These are phyloP conservation scores for Xylaria arbuscula DNA, from an alignment of 2,329 filamentous ascomycete genomes.

Conservation along the genomic window DNA sequence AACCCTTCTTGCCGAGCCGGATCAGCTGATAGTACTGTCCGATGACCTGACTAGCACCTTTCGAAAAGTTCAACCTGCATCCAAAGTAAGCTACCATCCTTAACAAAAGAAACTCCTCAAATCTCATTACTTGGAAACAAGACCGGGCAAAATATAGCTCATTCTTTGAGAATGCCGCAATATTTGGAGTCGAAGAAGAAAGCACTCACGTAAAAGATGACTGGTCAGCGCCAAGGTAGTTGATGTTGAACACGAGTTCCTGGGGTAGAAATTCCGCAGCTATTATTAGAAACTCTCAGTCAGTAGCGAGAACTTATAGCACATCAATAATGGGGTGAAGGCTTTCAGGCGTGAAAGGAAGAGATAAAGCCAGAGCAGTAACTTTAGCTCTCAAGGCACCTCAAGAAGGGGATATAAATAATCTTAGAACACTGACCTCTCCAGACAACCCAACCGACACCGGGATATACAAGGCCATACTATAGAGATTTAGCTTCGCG, in stretches of 20 bases:
- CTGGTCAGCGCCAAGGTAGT: slow-evolving; percentile 96
- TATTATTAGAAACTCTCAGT: slow-evolving; percentile 3
- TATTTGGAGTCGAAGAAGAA: too few species aligned
- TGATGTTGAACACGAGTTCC: slow-evolving; percentile 98
- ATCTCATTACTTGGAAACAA: too few species aligned
- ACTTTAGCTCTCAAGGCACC: background rate
- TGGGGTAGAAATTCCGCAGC: slow-evolving; percentile 82
- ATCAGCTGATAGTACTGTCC: slow-evolving; percentile 98
- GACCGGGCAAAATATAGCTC: too few species aligned
- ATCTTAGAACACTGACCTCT: slow-evolving; percentile 56
- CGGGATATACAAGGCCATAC: slow-evolving; percentile 80
- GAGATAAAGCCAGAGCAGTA: background rate
- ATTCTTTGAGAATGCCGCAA: too few species aligned
- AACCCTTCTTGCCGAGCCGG: slow-evolving; percentile 90
- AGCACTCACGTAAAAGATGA: slow-evolving; percentile 84
- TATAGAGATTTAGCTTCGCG: slow-evolving; percentile 41
- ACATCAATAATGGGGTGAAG: background rate
- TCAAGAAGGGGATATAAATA: background rate
- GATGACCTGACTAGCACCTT: slow-evolving; percentile 93
- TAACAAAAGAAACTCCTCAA: too few species aligned
- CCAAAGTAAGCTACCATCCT: slow-evolving; percentile 10
- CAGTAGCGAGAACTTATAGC: background rate
- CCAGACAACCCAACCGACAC: slow-evolving; percentile 95
- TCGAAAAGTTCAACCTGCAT: slow-evolving; percentile 84
- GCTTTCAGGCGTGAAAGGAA: too few species aligned